These are phyloP conservation scores for Alternaria alternata DNA, from an alignment of 2,329 filamentous ascomycete genomes.

Conservation along the genomic window DNA sequence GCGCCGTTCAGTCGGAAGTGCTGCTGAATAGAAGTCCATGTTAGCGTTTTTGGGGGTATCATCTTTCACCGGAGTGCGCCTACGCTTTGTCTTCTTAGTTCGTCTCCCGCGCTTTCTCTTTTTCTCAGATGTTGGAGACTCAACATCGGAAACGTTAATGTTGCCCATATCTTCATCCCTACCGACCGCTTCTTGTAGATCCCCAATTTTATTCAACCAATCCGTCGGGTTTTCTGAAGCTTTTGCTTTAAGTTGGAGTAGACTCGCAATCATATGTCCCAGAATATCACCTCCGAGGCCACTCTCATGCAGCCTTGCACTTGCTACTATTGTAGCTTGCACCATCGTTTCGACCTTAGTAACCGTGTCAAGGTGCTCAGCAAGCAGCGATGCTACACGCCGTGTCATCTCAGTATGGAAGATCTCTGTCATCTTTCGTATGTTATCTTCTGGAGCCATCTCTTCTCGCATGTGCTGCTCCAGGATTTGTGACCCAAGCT, in stretches of 20 bases:
- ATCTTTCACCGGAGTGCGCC: neutral
- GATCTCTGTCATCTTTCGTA: slow-evolving; percentile 21
- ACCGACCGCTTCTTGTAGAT: neutral
- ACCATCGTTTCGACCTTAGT: slow-evolving; percentile 23
- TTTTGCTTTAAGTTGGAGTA: neutral
- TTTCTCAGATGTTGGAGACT: neutral
- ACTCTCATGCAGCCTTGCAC: slow-evolving; percentile 17
- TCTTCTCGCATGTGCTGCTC: slow-evolving; percentile 33
- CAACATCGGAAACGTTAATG: neutral
- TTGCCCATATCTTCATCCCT: neutral
- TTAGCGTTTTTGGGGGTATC: neutral
- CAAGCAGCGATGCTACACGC: slow-evolving; percentile 29
- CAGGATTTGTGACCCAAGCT: slow-evolving; percentile 31
- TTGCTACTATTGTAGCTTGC: slow-evolving; percentile 16
- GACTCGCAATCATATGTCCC: neutral
- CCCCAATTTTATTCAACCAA: neutral
- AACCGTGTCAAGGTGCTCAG: slow-evolving; percentile 25
- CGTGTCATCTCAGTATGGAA: slow-evolving; percentile 32
- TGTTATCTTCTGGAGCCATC: slow-evolving; percentile 21
- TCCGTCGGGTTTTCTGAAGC: slow-evolving; percentile 3
- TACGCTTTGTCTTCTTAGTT: neutral
- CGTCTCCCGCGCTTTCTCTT: neutral
- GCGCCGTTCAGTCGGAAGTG: neutral
- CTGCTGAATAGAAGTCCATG: neutral
- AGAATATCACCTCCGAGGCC: slow-evolving; percentile 9